phyloP scores from a whole-genome alignment of 164 flowering plant genomes.

The Brasenia schreberi region DNA sequence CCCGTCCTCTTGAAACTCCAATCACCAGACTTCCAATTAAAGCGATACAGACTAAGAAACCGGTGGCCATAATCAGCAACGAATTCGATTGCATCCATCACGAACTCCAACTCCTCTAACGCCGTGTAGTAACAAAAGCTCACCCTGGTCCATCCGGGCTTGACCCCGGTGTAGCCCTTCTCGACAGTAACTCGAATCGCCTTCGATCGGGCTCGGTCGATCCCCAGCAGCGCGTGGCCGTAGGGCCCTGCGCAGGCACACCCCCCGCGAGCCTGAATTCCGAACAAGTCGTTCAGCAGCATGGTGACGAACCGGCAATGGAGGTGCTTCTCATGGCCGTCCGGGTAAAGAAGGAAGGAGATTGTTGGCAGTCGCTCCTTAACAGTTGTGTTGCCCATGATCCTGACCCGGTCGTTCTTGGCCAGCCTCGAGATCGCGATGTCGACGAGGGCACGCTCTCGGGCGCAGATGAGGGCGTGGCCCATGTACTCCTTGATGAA shows the following conservation, averaged over 20 bases:
- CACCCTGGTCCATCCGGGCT: constrained; percentile 12
- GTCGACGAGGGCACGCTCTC: constrained; percentile 1
- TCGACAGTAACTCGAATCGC: constrained; percentile 5
- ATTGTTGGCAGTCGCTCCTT: constrained; percentile 4
- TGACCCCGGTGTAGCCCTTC: constrained; percentile 9
- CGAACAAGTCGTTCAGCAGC: constrained; percentile 8
- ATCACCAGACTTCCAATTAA: constrained; percentile 7
- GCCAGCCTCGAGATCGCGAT: not conserved
- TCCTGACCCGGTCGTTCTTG: constrained; percentile 1
- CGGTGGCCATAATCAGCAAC: constrained; percentile 5
- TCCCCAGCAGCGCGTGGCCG: constrained; percentile 7
- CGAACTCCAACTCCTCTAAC: constrained; percentile 7
- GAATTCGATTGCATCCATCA: constrained; percentile 4
- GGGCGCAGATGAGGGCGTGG: not conserved
- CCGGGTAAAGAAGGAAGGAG: constrained; percentile 7
- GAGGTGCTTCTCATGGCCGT: constrained; percentile 6
- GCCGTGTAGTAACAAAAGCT: constrained; percentile 9
- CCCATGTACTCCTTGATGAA: constrained; percentile 7
- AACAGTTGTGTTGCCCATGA: constrained; percentile 1
- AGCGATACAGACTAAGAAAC: constrained; percentile 5
- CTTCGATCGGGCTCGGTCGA: not conserved
- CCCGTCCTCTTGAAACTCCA: constrained; percentile 2
- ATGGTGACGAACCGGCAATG: constrained; percentile 12
- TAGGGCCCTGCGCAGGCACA: constrained; percentile 10
- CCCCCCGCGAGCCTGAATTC: constrained; percentile 10